phyloP scores from a whole-genome alignment of 805 yeast genomes.

The Saturnispora diversa region DNA sequence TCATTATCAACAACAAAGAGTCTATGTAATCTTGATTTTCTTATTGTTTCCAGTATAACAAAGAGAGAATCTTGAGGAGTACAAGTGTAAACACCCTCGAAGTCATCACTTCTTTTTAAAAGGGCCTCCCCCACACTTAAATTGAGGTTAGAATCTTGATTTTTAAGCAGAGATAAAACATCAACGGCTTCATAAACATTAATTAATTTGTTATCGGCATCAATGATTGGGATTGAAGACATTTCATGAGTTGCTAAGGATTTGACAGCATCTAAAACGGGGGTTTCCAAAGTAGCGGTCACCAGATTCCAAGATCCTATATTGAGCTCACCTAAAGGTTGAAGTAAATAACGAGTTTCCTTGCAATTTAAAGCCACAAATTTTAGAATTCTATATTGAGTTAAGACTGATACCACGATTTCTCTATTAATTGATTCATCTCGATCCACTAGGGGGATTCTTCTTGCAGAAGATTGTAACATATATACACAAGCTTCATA shows the following conservation, averaged over 20 bases:
- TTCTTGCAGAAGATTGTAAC: constrained; percentile 80
- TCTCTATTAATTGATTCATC: constrained; percentile 90
- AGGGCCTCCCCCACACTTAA: constrained; percentile 93
- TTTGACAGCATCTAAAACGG: constrained; percentile 89
- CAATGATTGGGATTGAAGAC: constrained; percentile 88
- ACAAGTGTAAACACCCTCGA: constrained; percentile 96
- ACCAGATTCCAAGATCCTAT: constrained; percentile 57
- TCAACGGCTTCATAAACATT: constrained; percentile 96
- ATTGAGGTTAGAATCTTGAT: constrained; percentile 82
- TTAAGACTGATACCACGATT: constrained; percentile 88
- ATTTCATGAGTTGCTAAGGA: constrained; percentile 71
- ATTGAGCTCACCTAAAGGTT: constrained; percentile 63
- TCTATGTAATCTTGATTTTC: constrained; percentile 86
- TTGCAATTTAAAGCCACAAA: constrained; percentile 94
- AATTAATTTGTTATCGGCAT: constrained; percentile 52
- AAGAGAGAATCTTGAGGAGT: constrained; percentile 78
- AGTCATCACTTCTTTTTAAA: constrained; percentile 88
- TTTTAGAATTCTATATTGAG: constrained; percentile 92
- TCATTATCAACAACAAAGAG: constrained; percentile 84
- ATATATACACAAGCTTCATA: constrained; percentile 91
- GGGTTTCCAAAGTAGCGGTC: constrained; percentile 82
- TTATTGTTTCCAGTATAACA: constrained; percentile 85
- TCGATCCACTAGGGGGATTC: constrained; percentile 90
- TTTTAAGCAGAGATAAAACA: constrained; percentile 83
- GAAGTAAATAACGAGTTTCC: constrained; percentile 75